Base-by-base conservation (phyloP, 140 eudicot genomes). In the Cichorium intybus region DNA sequence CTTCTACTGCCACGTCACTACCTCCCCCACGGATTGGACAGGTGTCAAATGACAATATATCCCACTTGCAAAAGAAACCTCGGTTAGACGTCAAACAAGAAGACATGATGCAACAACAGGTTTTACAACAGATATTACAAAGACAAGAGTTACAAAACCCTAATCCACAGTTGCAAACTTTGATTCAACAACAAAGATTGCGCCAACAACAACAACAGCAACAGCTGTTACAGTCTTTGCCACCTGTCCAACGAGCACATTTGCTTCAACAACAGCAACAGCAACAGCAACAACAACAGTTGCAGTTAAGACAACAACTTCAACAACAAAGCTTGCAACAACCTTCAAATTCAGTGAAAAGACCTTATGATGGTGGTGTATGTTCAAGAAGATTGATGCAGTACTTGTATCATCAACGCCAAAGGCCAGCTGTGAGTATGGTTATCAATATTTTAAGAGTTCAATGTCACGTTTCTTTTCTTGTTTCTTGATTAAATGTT, bases 341-440 rank as follows among this genome's bases (percentile, higher is more conserved):
- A 64, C 85, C 89, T 57, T 69, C 76, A 23, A 65, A 85, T 56
- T 79, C 81, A 43, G 64, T 82, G 67, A 94, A 89, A 65, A 85
- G 92, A 7, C 90, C 99, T 43, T 78, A 75, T 74, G 99, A 94
- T 71, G 87, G 88, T 27, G 95, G 95, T 74, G 94, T 94, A n/a
- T 94, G 99, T 63, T 87, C 99, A 10, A 82, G 99, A 9, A 78
- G 97, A 54, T 70, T 94, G 63, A 94, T 94, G 99, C 97, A 94
- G 47, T 89, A 89, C 56, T 67, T 94, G 60, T 94, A 86, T 81
- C 99, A 94, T 76, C 97, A 93, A 69, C 62, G 97, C 67, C 95
- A 86, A 53, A 71, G 95, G 10, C 97, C 97, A 29, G 62, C 88
- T 66, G 99, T 94, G 77, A 88, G 99, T 93, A 47, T 61, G 48